Conservation (phyloP, 768 basidiomycete genomes). For the Paxillus ammoniavirescens region DNA sequence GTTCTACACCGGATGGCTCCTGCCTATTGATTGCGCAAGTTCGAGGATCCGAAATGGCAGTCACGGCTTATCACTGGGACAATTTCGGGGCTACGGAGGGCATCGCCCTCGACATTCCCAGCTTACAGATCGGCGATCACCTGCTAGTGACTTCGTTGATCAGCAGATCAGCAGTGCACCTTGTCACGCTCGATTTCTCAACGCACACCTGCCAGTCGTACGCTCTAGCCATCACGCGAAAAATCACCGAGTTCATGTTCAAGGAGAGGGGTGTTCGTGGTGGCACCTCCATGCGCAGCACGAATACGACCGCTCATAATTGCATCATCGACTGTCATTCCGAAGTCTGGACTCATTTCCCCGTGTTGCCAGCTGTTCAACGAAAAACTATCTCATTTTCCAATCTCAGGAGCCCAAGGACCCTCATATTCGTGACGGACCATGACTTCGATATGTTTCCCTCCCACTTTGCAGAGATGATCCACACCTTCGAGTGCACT, state of each 20-base stretch:
- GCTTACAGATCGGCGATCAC: constrained; percentile 15
- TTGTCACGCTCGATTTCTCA: constrained; percentile 38
- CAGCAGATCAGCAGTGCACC: constrained; percentile 37
- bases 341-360: constrained; percentile 61
- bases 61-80: constrained; percentile 48
- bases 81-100: constrained; percentile 50
- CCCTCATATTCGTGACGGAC: constrained; percentile 45
- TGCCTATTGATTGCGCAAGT: constrained; percentile 38
- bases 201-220: constrained; percentile 36
- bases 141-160: constrained; percentile 43
- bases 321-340: constrained; percentile 52
- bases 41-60: constrained; percentile 8
- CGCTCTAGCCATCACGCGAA: constrained; percentile 48
- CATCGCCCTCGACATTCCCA: constrained; percentile 32
- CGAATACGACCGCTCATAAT: constrained; percentile 40
- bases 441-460: constrained; percentile 33
- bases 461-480: constrained; percentile 45
- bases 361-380: constrained; percentile 53
- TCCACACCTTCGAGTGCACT: constrained; percentile 44
- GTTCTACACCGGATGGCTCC: constrained; percentile 49
- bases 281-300: no score
- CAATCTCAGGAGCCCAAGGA: constrained; percentile 29
- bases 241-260: constrained; percentile 53
- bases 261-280: constrained; percentile 40
- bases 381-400: constrained; percentile 41